Base-by-base conservation (phyloP, 305 asterid genomes). In the Ilex paraguariensis region DNA sequence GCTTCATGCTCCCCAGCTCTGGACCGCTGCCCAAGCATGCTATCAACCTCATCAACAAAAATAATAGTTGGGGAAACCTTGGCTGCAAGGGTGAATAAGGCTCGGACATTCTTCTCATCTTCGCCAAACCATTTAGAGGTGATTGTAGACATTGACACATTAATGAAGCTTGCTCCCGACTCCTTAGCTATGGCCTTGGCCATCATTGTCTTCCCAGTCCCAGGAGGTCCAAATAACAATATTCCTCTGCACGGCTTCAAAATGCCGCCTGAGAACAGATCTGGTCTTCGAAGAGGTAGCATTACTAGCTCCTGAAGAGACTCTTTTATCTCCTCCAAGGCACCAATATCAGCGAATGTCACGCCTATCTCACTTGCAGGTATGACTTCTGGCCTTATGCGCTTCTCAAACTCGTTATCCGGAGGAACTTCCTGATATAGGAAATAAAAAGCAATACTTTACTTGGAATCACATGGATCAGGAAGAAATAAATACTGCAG, bases 111-210 rank as follows among this genome's bases (percentile, higher is more conserved):
- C 75, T 91, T 91, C 73, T 91, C 98, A 64, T 88, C 96, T 79
- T 91, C 98, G 54, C 98, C 96, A 4, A 88, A 87, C 98, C 96
- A 91, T 73, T 91, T 91, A 0, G 98, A 91, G 58, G 94, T 84
- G 57, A 91, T 81, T 30, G 95, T 78, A 17, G 97, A 88, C 96
- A 88, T 84, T 11, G 97, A 84, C 40, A 79, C 96, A 60, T 91
- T 91, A 57, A 88, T 88, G 77, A 91, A 91, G 71, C 96, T 91
- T 66, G 96, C 96, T 59, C 95, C 94, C 10, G 98, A 95, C 81
- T 91, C 98, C 58, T 74, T 88, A 39, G 98, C 95, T 62, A 88
- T 84, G 56, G 98, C 96, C 77, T 91, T 88, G 14, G 98, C 96
- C 76, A 91, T 67, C 98, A 88, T 86, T 44, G 98, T 86, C 74